Conservation (phyloP, 805 yeast genomes). For the Nakazawaea wyomingensis region DNA sequence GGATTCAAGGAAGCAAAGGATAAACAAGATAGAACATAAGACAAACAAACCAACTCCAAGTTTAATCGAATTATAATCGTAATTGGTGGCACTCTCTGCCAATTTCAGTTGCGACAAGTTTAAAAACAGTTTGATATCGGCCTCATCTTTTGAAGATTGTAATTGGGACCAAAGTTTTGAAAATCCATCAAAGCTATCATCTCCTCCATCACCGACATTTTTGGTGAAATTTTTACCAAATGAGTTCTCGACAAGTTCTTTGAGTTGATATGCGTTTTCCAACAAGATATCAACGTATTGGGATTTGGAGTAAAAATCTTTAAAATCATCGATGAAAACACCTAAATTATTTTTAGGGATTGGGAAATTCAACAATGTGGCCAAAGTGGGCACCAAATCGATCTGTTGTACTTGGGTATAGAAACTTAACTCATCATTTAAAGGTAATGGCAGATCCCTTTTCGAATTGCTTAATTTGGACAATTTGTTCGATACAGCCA, state of each 20-base stretch:
- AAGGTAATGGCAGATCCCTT: slow-evolving; percentile 32
- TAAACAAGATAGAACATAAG: slow-evolving; percentile 25
- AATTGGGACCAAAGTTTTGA: slow-evolving; percentile 5
- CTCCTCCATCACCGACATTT: neutral
- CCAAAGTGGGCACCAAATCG: slow-evolving; percentile 67
- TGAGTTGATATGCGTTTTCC: slow-evolving; percentile 57
- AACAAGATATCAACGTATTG: slow-evolving; percentile 30
- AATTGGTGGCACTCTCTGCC: slow-evolving; percentile 65
- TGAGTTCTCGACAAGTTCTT: slow-evolving; percentile 40
- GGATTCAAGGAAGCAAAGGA: slow-evolving; percentile 20
- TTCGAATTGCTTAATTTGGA: slow-evolving; percentile 18
- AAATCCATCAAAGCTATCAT: slow-evolving; percentile 14
- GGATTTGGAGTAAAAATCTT: slow-evolving; percentile 42
- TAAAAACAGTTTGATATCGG: slow-evolving; percentile 33
- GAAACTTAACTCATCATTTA: slow-evolving; percentile 44
- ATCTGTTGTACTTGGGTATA: slow-evolving; percentile 54
- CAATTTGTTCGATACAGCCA: slow-evolving; percentile 63
- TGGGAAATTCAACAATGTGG: slow-evolving; percentile 56
- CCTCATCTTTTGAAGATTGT: slow-evolving; percentile 6
- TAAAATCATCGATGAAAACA: slow-evolving; percentile 51
- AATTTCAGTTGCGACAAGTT: slow-evolving; percentile 41
- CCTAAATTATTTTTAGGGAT: slow-evolving; percentile 77
- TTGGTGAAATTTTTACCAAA: slow-evolving; percentile 20
- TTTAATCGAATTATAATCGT: slow-evolving; percentile 49
- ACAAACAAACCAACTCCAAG: slow-evolving; percentile 32